Base-by-base conservation (phyloP, 495 filamentous ascomycete species). In the Filosporella fistucella region DNA sequence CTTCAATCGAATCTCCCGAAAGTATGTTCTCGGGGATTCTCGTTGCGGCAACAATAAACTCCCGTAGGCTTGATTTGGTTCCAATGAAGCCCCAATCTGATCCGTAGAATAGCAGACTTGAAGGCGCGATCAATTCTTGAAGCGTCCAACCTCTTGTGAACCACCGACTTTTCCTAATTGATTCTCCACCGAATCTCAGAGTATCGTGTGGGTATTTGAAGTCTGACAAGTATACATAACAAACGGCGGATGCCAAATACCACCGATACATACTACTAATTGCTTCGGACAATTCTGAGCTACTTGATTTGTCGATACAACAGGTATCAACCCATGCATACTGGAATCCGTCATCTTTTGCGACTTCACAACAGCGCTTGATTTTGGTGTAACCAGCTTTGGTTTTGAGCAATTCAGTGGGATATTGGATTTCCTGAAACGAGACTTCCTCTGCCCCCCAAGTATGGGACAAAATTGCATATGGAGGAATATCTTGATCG, bases 301-400 rank as follows among this genome's bases (percentile, higher is more conserved):
- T 57, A 42, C 59, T 62, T 12, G 20, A 33, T 32, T 62, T 62
- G 42, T 62, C 54, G 40, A 59, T 71, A 36, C 68, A 71, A 43
- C 65, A 70, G 2, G 69, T 72, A 53, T 72, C 69, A 4, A 72
- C 48, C 69, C 68, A 72, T 0, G 56, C 46, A 48, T 60, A 70
- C 4, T 61, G 24, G 4, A 52, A 46, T 8, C 53, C 46, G 23
- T 55, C 43, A 4, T 21, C 11, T 0, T 18, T 5, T 63, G 60
- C 42, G 37, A 29, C 1, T 23, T 36, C 33, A 63, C 67, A 30
- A 24, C 49, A 0, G 24, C 11, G 23, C 5, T 42, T 4, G 2
- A 64, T 52, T 35, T 68, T 68, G 13, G 23, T 10, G 25, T 53
- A 64, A 0, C 65, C 65, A 16, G n/a, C 12, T 21, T 44, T 38